Percentiles rank a stretch among this genome's conserved stretches.
Conservation (phyloP, 768 basidiomycete genomes). For the Suillus subluteus region DNA sequence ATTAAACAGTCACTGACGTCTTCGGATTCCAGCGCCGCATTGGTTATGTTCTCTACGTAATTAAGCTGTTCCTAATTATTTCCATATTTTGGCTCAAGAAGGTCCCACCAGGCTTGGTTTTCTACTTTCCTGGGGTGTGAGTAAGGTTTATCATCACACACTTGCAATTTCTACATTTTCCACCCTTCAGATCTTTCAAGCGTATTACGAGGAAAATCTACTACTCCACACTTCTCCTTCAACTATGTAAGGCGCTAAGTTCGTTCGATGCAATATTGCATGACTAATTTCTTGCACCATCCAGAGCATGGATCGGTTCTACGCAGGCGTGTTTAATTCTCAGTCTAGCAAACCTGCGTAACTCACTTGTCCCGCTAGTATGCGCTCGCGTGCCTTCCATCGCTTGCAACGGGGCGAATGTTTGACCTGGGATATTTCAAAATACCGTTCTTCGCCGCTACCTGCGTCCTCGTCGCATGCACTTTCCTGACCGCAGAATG, state of each 20-base stretch:
- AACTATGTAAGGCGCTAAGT: conserved; percentile 49
- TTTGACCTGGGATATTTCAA: conserved; percentile 76
- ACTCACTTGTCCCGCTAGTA: conserved; percentile 44
- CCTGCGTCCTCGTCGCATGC: conserved; percentile 51
- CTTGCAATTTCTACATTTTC: background rate
- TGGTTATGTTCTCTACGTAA: conserved; percentile 2
- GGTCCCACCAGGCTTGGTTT: conserved; percentile 57
- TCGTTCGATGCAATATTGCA: background rate
- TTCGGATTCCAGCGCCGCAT: conserved; percentile 42
- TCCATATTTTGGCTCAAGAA: background rate
- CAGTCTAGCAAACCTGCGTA: background rate
- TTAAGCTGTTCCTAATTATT: background rate
- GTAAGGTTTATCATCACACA: conserved; percentile 26
- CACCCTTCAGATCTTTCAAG: conserved; percentile 63
- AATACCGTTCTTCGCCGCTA: conserved; percentile 49
- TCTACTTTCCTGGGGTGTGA: conserved; percentile 75
- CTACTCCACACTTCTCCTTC: conserved; percentile 57
- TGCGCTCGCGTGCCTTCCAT: conserved; percentile 63
- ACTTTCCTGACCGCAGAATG: conserved; percentile 74
- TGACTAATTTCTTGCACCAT: background rate
- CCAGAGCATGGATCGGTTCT: conserved; percentile 81
- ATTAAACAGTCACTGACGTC: conserved; percentile 26
- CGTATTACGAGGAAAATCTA: conserved; percentile 62
- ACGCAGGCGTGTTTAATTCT: conserved; percentile 51
- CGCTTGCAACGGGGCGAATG: conserved; percentile 64